These are phyloP conservation scores for Trifolium fragiferum DNA, from an alignment of 306 rosid species.

Conservation along the genomic window DNA sequence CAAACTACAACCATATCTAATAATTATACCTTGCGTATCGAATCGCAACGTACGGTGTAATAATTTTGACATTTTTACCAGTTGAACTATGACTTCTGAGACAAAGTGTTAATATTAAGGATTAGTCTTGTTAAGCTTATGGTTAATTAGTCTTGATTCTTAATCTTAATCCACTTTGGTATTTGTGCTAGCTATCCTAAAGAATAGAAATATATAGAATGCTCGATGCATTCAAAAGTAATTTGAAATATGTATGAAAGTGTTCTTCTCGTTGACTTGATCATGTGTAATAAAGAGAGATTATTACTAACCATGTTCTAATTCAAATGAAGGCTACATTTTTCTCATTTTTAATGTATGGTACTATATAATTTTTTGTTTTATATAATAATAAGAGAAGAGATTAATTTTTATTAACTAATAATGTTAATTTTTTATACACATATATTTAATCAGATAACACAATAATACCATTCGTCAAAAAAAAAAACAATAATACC, in stretches of 20 bases:
- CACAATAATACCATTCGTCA: too few relatives aligned
- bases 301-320: background rate
- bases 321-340: conserved; percentile 13
- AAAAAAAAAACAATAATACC: too few relatives aligned
- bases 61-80: too few relatives aligned
- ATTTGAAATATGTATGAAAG: conserved; percentile 25
- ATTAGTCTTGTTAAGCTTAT: conserved; percentile 34
- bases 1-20: conserved; percentile 41
- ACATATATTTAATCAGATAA: too few relatives aligned
- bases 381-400: too few relatives aligned
- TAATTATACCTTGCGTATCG: conserved; percentile 22
- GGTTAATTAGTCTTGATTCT: conserved; percentile 40
- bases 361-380: too few relatives aligned
- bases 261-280: conserved; percentile 38
- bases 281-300: conserved; percentile 24
- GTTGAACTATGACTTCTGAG: too few relatives aligned
- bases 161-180: conserved; percentile 19
- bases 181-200: conserved; percentile 1
- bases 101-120: too few relatives aligned
- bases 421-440: too few relatives aligned
- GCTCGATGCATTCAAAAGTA: conserved; percentile 26
- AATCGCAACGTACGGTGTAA: too few relatives aligned
- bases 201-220: background rate
- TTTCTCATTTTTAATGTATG: too few relatives aligned
- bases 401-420: too few relatives aligned